Conservation (phyloP, 192 early-diverging fungal genomes). For the Coemansia sp. region DNA sequence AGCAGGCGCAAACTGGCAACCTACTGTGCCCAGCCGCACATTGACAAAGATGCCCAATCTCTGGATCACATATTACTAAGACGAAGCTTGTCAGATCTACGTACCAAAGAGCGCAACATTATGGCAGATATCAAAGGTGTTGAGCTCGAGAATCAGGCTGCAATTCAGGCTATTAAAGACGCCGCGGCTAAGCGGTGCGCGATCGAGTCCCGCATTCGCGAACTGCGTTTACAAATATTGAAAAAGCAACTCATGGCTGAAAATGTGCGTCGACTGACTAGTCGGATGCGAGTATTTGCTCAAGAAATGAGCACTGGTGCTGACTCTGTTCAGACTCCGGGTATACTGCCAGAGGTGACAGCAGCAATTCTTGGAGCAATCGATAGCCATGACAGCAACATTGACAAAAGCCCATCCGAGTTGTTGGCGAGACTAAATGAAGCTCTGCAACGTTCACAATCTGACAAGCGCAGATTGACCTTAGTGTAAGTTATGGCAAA, state of each 20-base stretch:
- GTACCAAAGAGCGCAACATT: slow-evolving; percentile 10
- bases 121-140: slow-evolving; percentile 13
- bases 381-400: background rate
- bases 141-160: slow-evolving; percentile 24
- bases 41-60: slow-evolving; percentile 1
- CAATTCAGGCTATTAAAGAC: slow-evolving; percentile 28
- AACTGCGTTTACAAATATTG: slow-evolving; percentile 37
- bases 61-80: slow-evolving; percentile 18
- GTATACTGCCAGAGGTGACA: slow-evolving; percentile 1
- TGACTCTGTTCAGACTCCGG: slow-evolving; percentile 1
- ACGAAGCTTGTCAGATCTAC: slow-evolving; percentile 9
- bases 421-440: slow-evolving; percentile 3
- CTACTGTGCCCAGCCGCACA: slow-evolving; percentile 19
- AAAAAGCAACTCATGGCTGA: slow-evolving; percentile 43
- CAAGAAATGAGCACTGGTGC: slow-evolving; percentile 30
- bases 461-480: background rate
- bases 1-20: slow-evolving; percentile 21
- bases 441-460: background rate
- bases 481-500: background rate
- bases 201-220: slow-evolving; percentile 21
- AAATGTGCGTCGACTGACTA: slow-evolving; percentile 21
- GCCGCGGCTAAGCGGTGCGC: slow-evolving; percentile 23
- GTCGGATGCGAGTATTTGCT: slow-evolving; percentile 26
- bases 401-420: background rate
- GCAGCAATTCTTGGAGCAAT: background rate